phyloP scores from a whole-genome alignment of 768 basidiomycete genomes.

The Amanita exitialis region DNA sequence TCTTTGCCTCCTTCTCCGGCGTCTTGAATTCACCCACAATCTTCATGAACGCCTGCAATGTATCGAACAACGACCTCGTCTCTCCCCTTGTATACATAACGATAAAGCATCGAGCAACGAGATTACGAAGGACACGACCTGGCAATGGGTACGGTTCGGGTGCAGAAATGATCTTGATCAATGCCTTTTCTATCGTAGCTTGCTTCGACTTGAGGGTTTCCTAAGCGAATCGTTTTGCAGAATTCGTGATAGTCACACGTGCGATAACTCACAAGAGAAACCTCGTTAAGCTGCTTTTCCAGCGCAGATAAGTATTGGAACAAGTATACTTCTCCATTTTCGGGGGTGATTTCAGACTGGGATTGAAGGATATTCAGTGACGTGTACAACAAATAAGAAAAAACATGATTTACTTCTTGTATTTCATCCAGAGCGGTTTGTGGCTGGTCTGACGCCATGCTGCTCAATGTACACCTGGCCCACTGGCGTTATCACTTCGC shows the following conservation, averaged over 20 bases:
- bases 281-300: constrained; percentile 44
- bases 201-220: constrained; percentile 59
- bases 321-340: constrained; percentile 74
- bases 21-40: constrained; percentile 65
- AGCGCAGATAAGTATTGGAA: constrained; percentile 74
- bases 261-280: constrained; percentile 37
- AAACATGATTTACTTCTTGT: not conserved
- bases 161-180: constrained; percentile 62
- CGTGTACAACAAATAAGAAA: not conserved
- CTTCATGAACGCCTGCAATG: constrained; percentile 67
- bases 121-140: constrained; percentile 76
- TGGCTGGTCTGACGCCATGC: constrained; percentile 1
- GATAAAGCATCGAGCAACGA: constrained; percentile 70
- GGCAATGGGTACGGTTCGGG: constrained; percentile 67
- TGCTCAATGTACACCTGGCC: too few species aligned
- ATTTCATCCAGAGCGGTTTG: not conserved
- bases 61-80: constrained; percentile 79
- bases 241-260: not conserved
- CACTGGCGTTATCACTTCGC: too few species aligned
- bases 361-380: not conserved
- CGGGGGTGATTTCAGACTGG: constrained; percentile 59
- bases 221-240: constrained; percentile 25
- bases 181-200: constrained; percentile 43
- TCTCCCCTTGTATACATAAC: constrained; percentile 72
- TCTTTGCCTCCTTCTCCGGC: constrained; percentile 47